phyloP scores from a whole-genome alignment of 768 basidiomycete species.

The Phanerodontia chrysosporium region DNA sequence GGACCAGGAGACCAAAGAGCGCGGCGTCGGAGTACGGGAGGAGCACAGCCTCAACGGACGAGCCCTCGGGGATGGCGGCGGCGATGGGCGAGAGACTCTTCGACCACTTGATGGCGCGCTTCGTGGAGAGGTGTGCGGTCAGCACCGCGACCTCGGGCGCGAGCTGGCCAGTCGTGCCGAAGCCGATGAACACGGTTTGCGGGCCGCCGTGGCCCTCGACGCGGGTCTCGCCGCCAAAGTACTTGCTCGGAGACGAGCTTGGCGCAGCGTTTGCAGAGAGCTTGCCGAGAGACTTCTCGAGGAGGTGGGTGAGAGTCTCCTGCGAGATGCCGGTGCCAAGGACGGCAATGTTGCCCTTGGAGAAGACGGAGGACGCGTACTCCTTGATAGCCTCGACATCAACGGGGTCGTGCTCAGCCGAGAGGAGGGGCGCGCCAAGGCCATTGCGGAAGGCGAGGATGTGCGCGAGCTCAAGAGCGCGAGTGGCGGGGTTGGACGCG shows the following conservation, averaged over 20 bases:
- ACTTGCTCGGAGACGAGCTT: slow-evolving; percentile 39
- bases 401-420: slow-evolving; percentile 61
- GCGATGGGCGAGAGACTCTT: slow-evolving; percentile 67
- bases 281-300: slow-evolving; percentile 59
- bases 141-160: slow-evolving; percentile 75
- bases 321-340: slow-evolving; percentile 85
- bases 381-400: slow-evolving; percentile 67
- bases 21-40: slow-evolving; percentile 91
- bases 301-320: slow-evolving; percentile 61
- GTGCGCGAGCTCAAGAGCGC: slow-evolving; percentile 86
- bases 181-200: slow-evolving; percentile 85
- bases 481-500: slow-evolving; percentile 52
- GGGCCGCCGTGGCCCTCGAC: slow-evolving; percentile 52
- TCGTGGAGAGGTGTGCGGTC: slow-evolving; percentile 73
- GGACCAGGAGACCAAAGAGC: slow-evolving; percentile 78
- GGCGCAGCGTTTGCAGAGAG: slow-evolving; percentile 35
- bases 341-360: slow-evolving; percentile 77
- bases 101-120: slow-evolving; percentile 84
- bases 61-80: slow-evolving; percentile 49
- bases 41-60: slow-evolving; percentile 69
- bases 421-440: slow-evolving; percentile 87
- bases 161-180: slow-evolving; percentile 65
- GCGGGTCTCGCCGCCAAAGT: slow-evolving; percentile 87
- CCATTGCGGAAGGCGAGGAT: slow-evolving; percentile 89
- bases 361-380: slow-evolving; percentile 71